These are phyloP conservation scores for Lippia alba DNA, from an alignment of 305 asterid species.

Conservation along the genomic window DNA sequence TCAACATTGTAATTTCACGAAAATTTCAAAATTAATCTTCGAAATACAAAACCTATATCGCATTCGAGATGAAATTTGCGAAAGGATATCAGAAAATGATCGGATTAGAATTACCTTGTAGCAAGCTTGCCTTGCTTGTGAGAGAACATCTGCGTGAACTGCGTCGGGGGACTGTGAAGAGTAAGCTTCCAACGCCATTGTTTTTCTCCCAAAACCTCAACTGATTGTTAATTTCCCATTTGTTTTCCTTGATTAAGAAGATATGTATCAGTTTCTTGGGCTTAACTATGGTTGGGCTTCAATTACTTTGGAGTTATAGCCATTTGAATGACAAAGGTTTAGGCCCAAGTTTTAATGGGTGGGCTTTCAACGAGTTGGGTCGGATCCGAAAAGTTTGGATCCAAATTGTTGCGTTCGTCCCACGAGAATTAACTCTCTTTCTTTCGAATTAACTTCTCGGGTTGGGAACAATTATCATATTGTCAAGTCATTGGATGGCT, in stretches of 20 bases:
- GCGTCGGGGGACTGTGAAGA: slow-evolving; percentile 52
- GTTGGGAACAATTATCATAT: too few species aligned
- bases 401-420: too few species aligned
- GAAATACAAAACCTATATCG: background rate
- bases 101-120: slow-evolving; percentile 53
- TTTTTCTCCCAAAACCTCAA: slow-evolving; percentile 19
- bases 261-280: background rate
- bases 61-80: slow-evolving; percentile 1
- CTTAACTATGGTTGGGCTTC: background rate
- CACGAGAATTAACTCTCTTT: too few species aligned
- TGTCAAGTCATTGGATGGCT: too few species aligned
- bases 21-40: background rate
- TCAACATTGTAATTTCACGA: slow-evolving; percentile 17
- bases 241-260: slow-evolving; percentile 28
- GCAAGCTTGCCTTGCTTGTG: slow-evolving; percentile 67
- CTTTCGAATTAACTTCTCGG: too few species aligned
- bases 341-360: too few species aligned
- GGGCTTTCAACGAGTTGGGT: too few species aligned
- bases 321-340: too few species aligned
- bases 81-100: background rate
- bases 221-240: background rate
- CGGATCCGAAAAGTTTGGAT: too few species aligned
- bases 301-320: too few species aligned
- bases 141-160: slow-evolving; percentile 73
- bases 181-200: slow-evolving; percentile 73